These are phyloP conservation scores for Aspergillus felis DNA, from an alignment of 2,329 filamentous ascomycete species.

Conservation along the genomic window DNA sequence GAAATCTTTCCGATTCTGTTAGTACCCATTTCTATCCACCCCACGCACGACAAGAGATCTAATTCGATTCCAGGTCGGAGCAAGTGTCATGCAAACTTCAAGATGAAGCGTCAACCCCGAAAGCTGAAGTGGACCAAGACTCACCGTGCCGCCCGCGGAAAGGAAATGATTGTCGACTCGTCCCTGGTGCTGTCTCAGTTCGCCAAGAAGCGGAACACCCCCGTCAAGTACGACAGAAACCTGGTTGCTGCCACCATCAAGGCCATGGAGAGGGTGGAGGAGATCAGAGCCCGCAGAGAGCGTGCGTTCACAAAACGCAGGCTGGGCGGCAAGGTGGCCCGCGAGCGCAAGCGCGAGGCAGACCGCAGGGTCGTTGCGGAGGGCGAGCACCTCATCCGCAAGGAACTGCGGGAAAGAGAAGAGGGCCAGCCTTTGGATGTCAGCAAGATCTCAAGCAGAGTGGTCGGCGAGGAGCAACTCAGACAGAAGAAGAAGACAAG, in stretches of 20 bases:
- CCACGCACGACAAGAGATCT: neutral
- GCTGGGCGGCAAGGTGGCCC: conserved; percentile 74
- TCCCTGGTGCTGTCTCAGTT: conserved; percentile 72
- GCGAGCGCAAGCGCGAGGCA: conserved; percentile 70
- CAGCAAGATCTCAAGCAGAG: conserved; percentile 32
- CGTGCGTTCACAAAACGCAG: conserved; percentile 90
- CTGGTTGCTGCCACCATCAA: conserved; percentile 81
- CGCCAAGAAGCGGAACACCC: conserved; percentile 86
- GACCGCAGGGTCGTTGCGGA: conserved; percentile 86
- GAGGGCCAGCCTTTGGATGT: conserved; percentile 39
- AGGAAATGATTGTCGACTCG: conserved; percentile 87
- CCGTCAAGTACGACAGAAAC: conserved; percentile 92
- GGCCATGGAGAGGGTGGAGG: conserved; percentile 85
- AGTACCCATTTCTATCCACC: neutral
- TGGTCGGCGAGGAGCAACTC: conserved; percentile 40
- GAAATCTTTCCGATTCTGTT: conserved; percentile 58
- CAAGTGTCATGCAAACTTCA: conserved; percentile 70
- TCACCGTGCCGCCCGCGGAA: conserved; percentile 79
- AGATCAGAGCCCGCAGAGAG: conserved; percentile 80
- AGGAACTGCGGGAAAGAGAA: conserved; percentile 58
- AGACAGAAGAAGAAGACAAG: conserved; percentile 43
- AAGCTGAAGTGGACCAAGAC: conserved; percentile 98
- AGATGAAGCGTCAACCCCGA: conserved; percentile 96
- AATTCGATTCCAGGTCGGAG: conserved; percentile 48
- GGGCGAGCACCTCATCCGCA: conserved; percentile 87